Percentiles rank a stretch among this genome's conserved stretches.
Conservation (phyloP, 345 rosid species). For the Crucihimalaya himalaica region DNA sequence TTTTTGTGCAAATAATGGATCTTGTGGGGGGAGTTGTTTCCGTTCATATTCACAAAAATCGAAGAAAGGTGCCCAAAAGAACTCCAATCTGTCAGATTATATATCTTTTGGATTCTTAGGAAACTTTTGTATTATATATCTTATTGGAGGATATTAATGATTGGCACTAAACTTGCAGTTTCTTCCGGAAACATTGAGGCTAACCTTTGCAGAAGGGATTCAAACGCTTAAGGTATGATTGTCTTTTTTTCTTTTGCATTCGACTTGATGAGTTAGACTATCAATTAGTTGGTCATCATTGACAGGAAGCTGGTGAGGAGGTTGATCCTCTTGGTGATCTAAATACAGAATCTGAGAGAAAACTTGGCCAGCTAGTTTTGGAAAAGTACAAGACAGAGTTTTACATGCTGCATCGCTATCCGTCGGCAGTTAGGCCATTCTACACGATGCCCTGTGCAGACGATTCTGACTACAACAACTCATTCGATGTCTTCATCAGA, state of each 20-base stretch:
- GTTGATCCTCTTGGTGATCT: slow-evolving; percentile 86
- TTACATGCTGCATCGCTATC: slow-evolving; percentile 76
- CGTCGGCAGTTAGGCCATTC: slow-evolving; percentile 80
- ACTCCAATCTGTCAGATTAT: too few species aligned
- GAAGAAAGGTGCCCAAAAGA: too few species aligned
- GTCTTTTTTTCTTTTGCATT: not conserved
- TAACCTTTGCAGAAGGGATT: slow-evolving; percentile 81
- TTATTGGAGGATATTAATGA: too few species aligned
- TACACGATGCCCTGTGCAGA: slow-evolving; percentile 93
- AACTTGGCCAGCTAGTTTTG: slow-evolving; percentile 79
- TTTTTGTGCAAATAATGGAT: too few species aligned
- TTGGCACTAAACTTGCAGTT: slow-evolving; percentile 54
- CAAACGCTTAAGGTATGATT: slow-evolving; percentile 77
- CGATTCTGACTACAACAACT: slow-evolving; percentile 69
- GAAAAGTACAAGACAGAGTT: slow-evolving; percentile 90
- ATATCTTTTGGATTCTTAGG: too few species aligned
- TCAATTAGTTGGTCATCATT: slow-evolving; percentile 8
- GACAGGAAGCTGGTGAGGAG: slow-evolving; percentile 79
- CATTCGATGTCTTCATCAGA: slow-evolving; percentile 86
- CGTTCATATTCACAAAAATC: too few species aligned
- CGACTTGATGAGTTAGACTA: too few species aligned
- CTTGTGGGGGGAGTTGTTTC: too few species aligned
- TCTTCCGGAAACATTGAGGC: slow-evolving; percentile 58
- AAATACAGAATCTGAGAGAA: slow-evolving; percentile 82
- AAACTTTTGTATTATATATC: too few species aligned